phyloP scores from a whole-genome alignment of 2,329 filamentous ascomycete species.

The Xylaria sp. region DNA sequence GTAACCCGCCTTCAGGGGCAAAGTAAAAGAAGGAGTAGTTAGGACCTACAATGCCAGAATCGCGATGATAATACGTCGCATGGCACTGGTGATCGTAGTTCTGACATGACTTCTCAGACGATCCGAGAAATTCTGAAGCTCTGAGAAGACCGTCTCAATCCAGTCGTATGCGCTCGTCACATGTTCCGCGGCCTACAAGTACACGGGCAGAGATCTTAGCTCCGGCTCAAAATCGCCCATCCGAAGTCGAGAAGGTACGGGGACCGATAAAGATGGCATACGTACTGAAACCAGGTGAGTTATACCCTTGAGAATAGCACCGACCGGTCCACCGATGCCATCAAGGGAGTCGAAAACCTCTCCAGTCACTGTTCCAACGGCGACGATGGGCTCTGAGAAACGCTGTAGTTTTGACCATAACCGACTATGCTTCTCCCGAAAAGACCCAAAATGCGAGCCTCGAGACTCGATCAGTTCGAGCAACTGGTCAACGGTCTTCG shows the following conservation, averaged over 20 bases:
- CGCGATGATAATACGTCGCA: slow-evolving; percentile 24
- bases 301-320: slow-evolving; percentile 13
- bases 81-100: slow-evolving; percentile 20
- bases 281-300: slow-evolving; percentile 22
- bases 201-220: neutral
- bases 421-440: slow-evolving; percentile 21
- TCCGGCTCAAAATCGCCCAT: slow-evolving; percentile 1
- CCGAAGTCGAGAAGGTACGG: neutral
- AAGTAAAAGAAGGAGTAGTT: neutral
- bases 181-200: slow-evolving; percentile 14
- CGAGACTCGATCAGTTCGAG: slow-evolving; percentile 21
- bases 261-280: neutral
- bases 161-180: slow-evolving; percentile 26
- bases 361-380: neutral
- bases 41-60: slow-evolving; percentile 22
- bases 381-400: slow-evolving; percentile 9
- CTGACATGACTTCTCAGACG: slow-evolving; percentile 16
- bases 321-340: slow-evolving; percentile 12
- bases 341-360: neutral
- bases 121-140: slow-evolving; percentile 25
- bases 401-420: slow-evolving; percentile 13
- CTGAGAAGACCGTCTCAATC: slow-evolving; percentile 21
- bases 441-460: slow-evolving; percentile 4
- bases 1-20: neutral
- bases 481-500: slow-evolving; percentile 9